Percentiles rank a stretch among this genome's conserved stretches.
Conservation (phyloP, 176 grass and related monocot genomes). For the Cymbopogon citratus region DNA sequence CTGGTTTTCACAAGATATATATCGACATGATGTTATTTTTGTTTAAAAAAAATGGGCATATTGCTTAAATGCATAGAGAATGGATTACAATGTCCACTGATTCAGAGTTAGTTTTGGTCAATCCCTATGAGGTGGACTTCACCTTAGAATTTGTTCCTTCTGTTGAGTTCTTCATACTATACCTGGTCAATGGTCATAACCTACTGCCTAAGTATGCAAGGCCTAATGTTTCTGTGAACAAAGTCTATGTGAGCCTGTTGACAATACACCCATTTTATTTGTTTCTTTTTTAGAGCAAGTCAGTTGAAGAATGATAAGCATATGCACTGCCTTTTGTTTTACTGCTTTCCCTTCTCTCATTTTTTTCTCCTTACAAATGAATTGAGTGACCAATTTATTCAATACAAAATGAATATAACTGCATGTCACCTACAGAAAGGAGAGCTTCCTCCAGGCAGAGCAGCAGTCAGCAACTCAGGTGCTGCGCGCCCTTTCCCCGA, state of each 20-base stretch:
- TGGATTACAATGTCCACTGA: background rate
- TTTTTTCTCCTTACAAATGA: background rate
- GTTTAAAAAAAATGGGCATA: background rate
- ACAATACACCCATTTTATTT: background rate
- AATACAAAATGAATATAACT: background rate
- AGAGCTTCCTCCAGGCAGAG: constrained; percentile 74
- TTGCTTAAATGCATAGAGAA: background rate
- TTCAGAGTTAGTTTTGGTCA: background rate
- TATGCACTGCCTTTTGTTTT: background rate
- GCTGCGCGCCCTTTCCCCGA: constrained; percentile 51
- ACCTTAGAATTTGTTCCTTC: background rate
- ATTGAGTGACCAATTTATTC: background rate
- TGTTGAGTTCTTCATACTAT: background rate
- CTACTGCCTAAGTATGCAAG: too few species aligned
- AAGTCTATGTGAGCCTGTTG: background rate
- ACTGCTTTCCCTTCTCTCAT: background rate
- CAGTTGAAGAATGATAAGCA: background rate
- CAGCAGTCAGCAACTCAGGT: constrained; percentile 36
- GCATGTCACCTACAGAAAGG: constrained; percentile 58
- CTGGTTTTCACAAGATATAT: background rate
- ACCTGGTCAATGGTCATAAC: background rate
- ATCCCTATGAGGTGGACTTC: background rate
- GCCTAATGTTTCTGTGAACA: background rate
- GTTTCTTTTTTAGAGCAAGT: background rate
- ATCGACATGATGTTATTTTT: background rate